These are phyloP conservation scores for Neoscytalidium dimidiatum DNA, from an alignment of 2,329 filamentous ascomycete species.

Conservation along the genomic window DNA sequence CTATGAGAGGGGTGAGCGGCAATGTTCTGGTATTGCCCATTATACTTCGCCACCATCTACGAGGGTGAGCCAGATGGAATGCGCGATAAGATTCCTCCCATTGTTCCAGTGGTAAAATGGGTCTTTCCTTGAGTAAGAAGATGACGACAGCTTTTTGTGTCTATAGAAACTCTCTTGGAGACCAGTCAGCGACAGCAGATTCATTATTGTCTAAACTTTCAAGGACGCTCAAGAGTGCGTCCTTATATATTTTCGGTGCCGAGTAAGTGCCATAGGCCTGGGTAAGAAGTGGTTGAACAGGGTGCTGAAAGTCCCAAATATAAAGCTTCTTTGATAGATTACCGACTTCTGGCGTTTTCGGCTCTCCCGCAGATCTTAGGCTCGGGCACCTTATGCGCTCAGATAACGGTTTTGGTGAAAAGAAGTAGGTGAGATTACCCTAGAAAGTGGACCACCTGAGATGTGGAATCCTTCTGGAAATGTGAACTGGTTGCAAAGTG, in stretches of 20 bases:
- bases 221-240: conserved; percentile 57
- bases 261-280: conserved; percentile 58
- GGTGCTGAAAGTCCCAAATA: conserved; percentile 83
- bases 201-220: conserved; percentile 60
- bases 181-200: conserved; percentile 71
- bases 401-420: no score
- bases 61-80: conserved; percentile 60
- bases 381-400: no score
- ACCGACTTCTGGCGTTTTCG: no score
- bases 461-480: no score
- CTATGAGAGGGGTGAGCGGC: conserved; percentile 76
- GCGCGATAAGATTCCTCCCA: conserved; percentile 58
- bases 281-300: conserved; percentile 78
- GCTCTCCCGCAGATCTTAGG: no score
- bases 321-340: no score
- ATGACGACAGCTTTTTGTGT: no score
- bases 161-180: conserved; percentile 49
- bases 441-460: no score
- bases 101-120: conserved; percentile 71
- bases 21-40: conserved; percentile 77
- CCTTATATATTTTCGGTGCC: conserved; percentile 53
- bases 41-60: conserved; percentile 80
- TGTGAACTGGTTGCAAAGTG: no score
- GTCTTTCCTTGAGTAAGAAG: conserved; percentile 36
- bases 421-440: no score